Evolutionary conservation across 2,329 filamentous ascomycete species (phyloP).

Genomic region (Botrytis aclada): DNA sequence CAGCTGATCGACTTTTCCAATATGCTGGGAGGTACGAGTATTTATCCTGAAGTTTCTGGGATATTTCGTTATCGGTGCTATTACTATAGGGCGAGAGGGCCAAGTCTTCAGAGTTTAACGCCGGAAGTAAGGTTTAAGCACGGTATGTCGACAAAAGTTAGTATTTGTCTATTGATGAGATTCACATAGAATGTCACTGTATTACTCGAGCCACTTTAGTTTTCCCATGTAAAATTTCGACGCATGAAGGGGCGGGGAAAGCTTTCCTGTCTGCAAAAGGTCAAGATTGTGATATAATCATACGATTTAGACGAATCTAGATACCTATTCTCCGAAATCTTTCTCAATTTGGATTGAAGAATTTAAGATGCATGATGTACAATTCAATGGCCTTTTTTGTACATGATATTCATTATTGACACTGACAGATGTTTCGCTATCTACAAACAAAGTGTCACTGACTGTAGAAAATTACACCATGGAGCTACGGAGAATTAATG

Average conservation of each 20-base stretch:
- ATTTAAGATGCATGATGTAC: not conserved
- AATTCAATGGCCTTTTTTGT: not conserved
- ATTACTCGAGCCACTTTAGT: not conserved
- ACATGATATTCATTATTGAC: not conserved
- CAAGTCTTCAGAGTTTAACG: not conserved
- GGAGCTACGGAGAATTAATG: conserved; percentile 5
- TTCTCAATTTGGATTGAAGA: not conserved
- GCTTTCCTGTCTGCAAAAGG: conserved; percentile 14
- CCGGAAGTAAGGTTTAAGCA: not conserved
- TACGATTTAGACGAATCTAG: conserved; percentile 6
- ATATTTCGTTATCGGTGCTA: not conserved
- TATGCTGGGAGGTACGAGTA: not conserved
- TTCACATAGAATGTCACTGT: not conserved
- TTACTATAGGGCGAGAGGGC: not conserved
- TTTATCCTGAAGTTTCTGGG: not conserved
- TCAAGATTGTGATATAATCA: conserved; percentile 8
- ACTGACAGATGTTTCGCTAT: not conserved
- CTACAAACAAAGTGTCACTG: not conserved
- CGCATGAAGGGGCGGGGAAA: not conserved
- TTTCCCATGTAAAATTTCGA: not conserved
- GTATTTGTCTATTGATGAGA: not conserved
- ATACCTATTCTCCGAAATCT: not conserved
- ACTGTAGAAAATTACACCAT: not conserved
- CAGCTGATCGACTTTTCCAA: not conserved
- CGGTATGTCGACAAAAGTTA: not conserved